Conservation (phyloP, 306 rosid species). For the Betula pendula region DNA sequence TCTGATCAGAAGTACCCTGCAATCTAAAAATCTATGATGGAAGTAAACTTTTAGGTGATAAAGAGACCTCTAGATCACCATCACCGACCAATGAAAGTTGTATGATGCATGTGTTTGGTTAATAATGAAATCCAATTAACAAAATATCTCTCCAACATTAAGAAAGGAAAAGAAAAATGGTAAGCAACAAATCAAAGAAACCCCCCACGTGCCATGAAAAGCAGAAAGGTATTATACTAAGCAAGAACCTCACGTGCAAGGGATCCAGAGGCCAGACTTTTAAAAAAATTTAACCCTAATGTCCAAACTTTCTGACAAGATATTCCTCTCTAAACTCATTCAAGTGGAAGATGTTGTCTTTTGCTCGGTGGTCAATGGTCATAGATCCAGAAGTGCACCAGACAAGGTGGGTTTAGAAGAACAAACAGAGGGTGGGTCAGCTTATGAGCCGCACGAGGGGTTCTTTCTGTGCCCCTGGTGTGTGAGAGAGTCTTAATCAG, state of each 20-base stretch:
- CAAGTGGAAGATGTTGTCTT: conserved; percentile 10
- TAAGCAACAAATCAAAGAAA: conserved; percentile 10
- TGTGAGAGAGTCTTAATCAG: conserved; percentile 33
- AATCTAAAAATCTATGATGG: too few relatives aligned
- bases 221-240: conserved; percentile 48
- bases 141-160: conserved; percentile 7
- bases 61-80: conserved; percentile 27
- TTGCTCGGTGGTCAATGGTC: conserved; percentile 60
- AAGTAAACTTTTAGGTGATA: conserved; percentile 9
- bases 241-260: conserved; percentile 78
- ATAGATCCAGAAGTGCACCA: conserved; percentile 46
- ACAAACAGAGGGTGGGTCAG: conserved; percentile 59
- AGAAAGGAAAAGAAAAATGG: conserved; percentile 17
- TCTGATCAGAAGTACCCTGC: too few relatives aligned
- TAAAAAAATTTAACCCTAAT: conserved; percentile 12
- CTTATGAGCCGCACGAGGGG: conserved; percentile 90
- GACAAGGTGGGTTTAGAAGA: conserved; percentile 45
- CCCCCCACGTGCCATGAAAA: conserved; percentile 62
- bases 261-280: conserved; percentile 47
- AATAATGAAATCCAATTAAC: conserved; percentile 23
- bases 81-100: conserved; percentile 40
- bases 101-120: conserved; percentile 33
- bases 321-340: conserved; percentile 28
- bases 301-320: conserved; percentile 23
- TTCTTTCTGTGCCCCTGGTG: conserved; percentile 43